These are phyloP conservation scores for Cadophora malorum DNA, from an alignment of 2,329 filamentous ascomycete species.

Conservation along the genomic window DNA sequence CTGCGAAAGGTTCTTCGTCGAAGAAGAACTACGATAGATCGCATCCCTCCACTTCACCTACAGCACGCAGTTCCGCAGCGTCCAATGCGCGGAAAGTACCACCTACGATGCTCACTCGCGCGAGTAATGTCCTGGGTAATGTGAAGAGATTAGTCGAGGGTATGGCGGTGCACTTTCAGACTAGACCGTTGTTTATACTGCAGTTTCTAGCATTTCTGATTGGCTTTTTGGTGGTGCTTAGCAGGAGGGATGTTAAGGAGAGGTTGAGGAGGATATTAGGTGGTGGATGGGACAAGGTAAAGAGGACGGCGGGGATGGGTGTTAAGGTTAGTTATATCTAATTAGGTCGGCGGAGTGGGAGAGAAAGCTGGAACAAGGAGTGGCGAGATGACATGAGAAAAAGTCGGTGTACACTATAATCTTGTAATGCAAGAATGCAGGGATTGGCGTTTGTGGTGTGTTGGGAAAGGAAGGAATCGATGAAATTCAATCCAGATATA, in stretches of 20 bases:
- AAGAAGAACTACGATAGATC: conserved; percentile 40
- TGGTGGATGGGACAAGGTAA: conserved; percentile 64
- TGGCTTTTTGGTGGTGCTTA: conserved; percentile 78
- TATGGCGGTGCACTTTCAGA: conserved; percentile 56
- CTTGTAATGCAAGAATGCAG: conserved; percentile 12
- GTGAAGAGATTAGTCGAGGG: conserved; percentile 58
- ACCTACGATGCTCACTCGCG: conserved; percentile 45
- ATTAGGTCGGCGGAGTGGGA: conserved; percentile 33
- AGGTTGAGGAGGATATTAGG: conserved; percentile 72
- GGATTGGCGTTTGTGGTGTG: background rate
- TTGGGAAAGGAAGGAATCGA: background rate
- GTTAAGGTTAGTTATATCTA: conserved; percentile 97
- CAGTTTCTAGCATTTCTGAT: conserved; percentile 79
- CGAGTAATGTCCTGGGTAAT: conserved; percentile 59
- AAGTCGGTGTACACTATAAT: conserved; percentile 25
- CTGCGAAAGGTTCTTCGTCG: conserved; percentile 45
- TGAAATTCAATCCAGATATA: background rate
- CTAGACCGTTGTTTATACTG: conserved; percentile 63
- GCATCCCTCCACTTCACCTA: conserved; percentile 26
- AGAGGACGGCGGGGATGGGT: conserved; percentile 81
- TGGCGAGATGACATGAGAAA: too few relatives aligned
- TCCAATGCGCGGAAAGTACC: conserved; percentile 31
- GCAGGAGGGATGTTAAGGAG: conserved; percentile 76
- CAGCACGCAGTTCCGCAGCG: conserved; percentile 33
- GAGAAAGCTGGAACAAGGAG: too few relatives aligned